Percentiles rank a stretch among this genome's conserved stretches.
Conservation (phyloP, 2,329 filamentous ascomycete genomes). For the Aureobasidium musti region DNA sequence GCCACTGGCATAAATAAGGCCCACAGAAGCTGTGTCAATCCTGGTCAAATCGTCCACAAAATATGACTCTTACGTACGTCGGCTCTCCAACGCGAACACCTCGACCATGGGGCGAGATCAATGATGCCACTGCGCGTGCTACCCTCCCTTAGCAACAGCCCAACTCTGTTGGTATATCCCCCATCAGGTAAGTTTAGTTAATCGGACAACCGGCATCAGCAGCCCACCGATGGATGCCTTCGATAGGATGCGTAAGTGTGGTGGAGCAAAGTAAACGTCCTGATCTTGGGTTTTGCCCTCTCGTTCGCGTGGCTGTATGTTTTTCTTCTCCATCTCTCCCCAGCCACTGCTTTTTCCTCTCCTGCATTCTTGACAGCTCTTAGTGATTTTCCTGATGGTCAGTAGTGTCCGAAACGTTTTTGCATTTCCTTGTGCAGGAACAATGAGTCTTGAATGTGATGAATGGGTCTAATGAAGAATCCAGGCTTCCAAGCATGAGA, state of each 20-base stretch:
- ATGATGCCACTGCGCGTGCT: slow-evolving; percentile 15
- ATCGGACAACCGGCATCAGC: slow-evolving; percentile 11
- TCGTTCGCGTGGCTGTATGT: slow-evolving; percentile 1
- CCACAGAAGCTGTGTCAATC: not conserved
- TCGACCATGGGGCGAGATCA: slow-evolving; percentile 6
- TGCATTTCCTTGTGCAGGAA: slow-evolving; percentile 7
- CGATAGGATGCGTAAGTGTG: slow-evolving; percentile 9
- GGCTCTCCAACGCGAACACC: slow-evolving; percentile 17
- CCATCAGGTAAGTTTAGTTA: not conserved
- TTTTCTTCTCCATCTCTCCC: slow-evolving; percentile 11
- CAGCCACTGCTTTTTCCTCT: slow-evolving; percentile 14
- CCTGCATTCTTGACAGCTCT: slow-evolving; percentile 3
- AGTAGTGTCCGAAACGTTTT: slow-evolving; percentile 13
- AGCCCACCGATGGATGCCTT: slow-evolving; percentile 17
- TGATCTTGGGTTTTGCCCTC: slow-evolving; percentile 10
- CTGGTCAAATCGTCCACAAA: not conserved
- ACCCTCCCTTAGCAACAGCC: slow-evolving; percentile 10
- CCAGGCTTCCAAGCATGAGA: slow-evolving; percentile 10
- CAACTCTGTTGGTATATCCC: slow-evolving; percentile 10
- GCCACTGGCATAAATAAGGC: not conserved
- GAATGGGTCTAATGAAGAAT: not conserved
- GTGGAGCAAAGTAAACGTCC: slow-evolving; percentile 8
- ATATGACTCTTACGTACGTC: slow-evolving; percentile 24
- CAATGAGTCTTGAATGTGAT: not conserved
- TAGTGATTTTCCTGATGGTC: slow-evolving; percentile 13